A percentile compares a stretch with the other conserved stretches of the same genome.
phyloP scores from a whole-genome alignment of 352 stramenopile species.

The Pythium diclinum region DNA sequence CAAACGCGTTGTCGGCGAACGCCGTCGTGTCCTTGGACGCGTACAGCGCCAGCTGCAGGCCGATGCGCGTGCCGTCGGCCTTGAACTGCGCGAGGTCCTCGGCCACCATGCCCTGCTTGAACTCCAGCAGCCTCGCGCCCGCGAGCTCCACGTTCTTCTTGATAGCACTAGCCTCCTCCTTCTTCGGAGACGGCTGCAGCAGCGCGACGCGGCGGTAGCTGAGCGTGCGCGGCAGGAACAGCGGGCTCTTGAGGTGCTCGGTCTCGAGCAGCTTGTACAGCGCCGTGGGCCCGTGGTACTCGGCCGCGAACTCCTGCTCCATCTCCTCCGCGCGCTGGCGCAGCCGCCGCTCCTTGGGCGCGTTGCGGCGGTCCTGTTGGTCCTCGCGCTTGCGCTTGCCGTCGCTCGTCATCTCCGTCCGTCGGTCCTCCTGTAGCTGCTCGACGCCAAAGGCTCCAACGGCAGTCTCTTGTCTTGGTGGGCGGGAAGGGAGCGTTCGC shows the following conservation, averaged over 20 bases:
- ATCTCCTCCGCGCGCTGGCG: constrained; percentile 68
- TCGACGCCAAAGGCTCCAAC: not conserved
- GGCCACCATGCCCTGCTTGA: constrained; percentile 68
- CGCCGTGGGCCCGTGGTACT: constrained; percentile 70
- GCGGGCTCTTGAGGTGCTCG: constrained; percentile 59
- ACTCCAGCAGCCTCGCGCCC: constrained; percentile 40
- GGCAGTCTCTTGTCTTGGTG: no score
- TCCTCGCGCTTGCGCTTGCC: constrained; percentile 73
- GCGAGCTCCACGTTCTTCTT: constrained; percentile 14
- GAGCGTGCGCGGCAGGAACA: constrained; percentile 76
- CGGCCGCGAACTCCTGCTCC: constrained; percentile 77
- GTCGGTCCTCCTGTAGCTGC: not conserved
- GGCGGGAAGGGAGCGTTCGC: no score
- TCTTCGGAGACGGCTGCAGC: constrained; percentile 3
- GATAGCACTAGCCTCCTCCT: constrained; percentile 7
- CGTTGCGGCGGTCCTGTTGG: constrained; percentile 34
- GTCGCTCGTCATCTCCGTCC: constrained; percentile 24
- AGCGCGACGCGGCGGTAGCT: constrained; percentile 58
- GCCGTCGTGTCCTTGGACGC: constrained; percentile 31
- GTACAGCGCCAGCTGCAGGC: constrained; percentile 56
- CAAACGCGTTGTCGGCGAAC: constrained; percentile 64
- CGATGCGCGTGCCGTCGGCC: constrained; percentile 47
- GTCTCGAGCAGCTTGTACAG: constrained; percentile 85
- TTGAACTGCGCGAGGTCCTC: constrained; percentile 65
- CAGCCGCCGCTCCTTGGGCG: constrained; percentile 38